Percentiles rank a stretch among this genome's conserved stretches.
phyloP scores from a whole-genome alignment of 2,329 filamentous ascomycete species.

The Didymella segeticola region DNA sequence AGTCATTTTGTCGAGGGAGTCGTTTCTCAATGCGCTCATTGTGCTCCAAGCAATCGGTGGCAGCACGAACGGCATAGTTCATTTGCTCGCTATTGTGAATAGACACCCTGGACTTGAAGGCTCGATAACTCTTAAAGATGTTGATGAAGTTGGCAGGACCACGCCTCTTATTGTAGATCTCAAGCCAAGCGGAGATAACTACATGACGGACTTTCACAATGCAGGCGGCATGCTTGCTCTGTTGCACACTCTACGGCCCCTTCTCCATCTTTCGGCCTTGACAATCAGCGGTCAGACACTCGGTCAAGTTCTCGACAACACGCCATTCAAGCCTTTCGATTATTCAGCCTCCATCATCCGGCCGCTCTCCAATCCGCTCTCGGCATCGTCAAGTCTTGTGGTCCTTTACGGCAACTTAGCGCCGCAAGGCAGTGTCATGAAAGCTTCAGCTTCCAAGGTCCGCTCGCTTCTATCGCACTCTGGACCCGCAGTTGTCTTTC shows the following conservation, averaged over 20 bases:
- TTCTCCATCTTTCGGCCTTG: constrained; percentile 76
- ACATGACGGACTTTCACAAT: constrained; percentile 85
- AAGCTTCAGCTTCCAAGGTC: constrained; percentile 93
- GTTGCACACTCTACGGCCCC: constrained; percentile 78
- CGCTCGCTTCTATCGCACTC: constrained; percentile 69
- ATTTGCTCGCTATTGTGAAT: constrained; percentile 56
- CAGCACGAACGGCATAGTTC: constrained; percentile 54
- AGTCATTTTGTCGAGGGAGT: constrained; percentile 54
- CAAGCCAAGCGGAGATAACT: constrained; percentile 80
- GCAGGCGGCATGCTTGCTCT: constrained; percentile 83
- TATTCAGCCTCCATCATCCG: constrained; percentile 19
- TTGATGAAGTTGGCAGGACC: constrained; percentile 77
- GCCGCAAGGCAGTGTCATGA: constrained; percentile 85
- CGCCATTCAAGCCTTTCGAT: constrained; percentile 69
- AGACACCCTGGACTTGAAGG: constrained; percentile 65
- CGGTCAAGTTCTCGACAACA: constrained; percentile 75
- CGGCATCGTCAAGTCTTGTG: constrained; percentile 80
- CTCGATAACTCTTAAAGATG: constrained; percentile 77
- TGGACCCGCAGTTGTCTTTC: constrained; percentile 79
- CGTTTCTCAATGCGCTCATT: constrained; percentile 56
- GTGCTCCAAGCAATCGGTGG: constrained; percentile 56
- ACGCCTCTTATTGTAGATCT: constrained; percentile 85
- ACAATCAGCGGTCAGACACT: constrained; percentile 83
- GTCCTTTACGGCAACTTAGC: constrained; percentile 85
- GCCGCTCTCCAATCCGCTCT: constrained; percentile 79